These are phyloP conservation scores for Debaryomyces psychrophilus DNA, from an alignment of 1,139 yeast species.

Conservation along the genomic window DNA sequence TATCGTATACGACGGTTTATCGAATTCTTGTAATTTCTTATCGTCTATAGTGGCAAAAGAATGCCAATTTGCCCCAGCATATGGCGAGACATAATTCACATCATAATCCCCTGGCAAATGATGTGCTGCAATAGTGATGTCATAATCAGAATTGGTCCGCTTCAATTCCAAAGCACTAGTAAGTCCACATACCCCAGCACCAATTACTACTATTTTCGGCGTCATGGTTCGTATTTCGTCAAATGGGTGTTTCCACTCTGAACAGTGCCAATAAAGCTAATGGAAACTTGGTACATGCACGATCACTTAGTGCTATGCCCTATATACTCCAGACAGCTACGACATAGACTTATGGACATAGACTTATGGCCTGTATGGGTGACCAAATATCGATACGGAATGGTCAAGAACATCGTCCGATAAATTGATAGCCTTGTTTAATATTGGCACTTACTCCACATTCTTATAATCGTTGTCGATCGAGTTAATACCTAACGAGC, in stretches of 20 bases:
- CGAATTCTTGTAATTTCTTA: constrained; percentile 35
- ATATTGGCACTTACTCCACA: too few relatives aligned
- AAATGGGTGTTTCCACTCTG: neutral
- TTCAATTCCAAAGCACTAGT: constrained; percentile 41
- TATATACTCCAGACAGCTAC: too few relatives aligned
- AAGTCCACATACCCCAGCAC: constrained; percentile 48
- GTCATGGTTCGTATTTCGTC: neutral
- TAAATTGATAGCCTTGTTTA: too few relatives aligned
- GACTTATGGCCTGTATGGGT: too few relatives aligned
- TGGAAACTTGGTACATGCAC: too few relatives aligned
- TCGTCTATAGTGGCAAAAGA: constrained; percentile 45
- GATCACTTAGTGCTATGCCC: too few relatives aligned
- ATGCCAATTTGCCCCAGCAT: constrained; percentile 52
- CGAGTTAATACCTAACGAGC: too few relatives aligned
- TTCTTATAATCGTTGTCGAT: too few relatives aligned
- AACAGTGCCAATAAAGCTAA: neutral
- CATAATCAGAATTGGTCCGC: constrained; percentile 21
- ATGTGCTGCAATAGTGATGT: constrained; percentile 36
- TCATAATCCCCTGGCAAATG: constrained; percentile 46
- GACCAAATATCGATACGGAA: too few relatives aligned
- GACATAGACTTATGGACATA: too few relatives aligned
- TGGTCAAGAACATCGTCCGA: too few relatives aligned
- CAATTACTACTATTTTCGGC: constrained; percentile 16
- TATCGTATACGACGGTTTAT: constrained; percentile 42
- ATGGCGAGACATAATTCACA: constrained; percentile 42